Conservation (phyloP, 176 grass and related monocot genomes). For the Triticum aestivum region IWGSC_CS_RefSeq_v2.1 NC_057810.1:563949587-563950086, state of each 20-base stretch:
- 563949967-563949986: not conserved
- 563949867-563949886: not conserved
- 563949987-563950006: too few species aligned
- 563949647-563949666: conserved; percentile 22
- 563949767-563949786: not conserved
- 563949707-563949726: conserved; percentile 30
- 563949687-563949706: conserved; percentile 36
- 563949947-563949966: not conserved
- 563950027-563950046: too few species aligned
- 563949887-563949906: conserved; percentile 28
- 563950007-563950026: too few species aligned
- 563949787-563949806: not conserved
- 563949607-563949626: conserved; percentile 9
- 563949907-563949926: conserved; percentile 26
- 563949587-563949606: not conserved
- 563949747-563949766: conserved; percentile 16
- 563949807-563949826: not conserved
- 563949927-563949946: conserved; percentile 9
- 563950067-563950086: too few species aligned
- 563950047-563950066: too few species aligned
- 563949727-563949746: not conserved
- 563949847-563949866: not conserved
- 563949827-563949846: not conserved
- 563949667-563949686: conserved; percentile 31
- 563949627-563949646: conserved; percentile 33